Conservation (phyloP, 139 green algal genomes). For the Yamagishiella unicocca region DNA sequence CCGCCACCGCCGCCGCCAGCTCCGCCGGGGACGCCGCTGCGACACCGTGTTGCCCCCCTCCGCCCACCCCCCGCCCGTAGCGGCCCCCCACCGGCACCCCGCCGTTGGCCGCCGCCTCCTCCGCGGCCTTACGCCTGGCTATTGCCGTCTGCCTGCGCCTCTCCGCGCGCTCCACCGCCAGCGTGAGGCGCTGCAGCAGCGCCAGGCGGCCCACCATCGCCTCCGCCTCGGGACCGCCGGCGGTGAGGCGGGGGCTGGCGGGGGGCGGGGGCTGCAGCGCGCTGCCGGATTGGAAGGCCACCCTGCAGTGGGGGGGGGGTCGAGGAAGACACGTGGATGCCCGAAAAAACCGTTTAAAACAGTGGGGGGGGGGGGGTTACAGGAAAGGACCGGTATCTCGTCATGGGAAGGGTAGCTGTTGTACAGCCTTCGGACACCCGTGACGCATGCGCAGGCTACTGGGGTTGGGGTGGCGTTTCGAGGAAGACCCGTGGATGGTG, state of each 20-base stretch:
- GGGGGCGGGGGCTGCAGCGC: neutral
- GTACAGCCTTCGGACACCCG: no score
- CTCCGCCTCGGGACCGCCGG: slow-evolving; percentile 36
- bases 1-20: slow-evolving; percentile 42
- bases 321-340: neutral
- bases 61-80: neutral
- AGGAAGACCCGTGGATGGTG: no score
- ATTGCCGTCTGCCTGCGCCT: slow-evolving; percentile 24
- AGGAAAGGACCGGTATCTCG: no score
- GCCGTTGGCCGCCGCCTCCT: neutral
- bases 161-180: slow-evolving; percentile 23
- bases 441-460: no score
- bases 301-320: neutral
- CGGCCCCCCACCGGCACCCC: neutral
- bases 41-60: no score
- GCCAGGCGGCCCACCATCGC: slow-evolving; percentile 8
- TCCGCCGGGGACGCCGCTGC: neutral
- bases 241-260: neutral
- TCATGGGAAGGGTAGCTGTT: no score
- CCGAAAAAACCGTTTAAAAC: no score
- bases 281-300: neutral
- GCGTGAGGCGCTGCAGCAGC: slow-evolving; percentile 37
- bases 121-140: neutral
- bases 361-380: no score
- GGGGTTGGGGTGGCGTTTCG: no score